phyloP scores from a whole-genome alignment of 2,329 filamentous ascomycete species.

The Fusarium odoratissimum region DNA sequence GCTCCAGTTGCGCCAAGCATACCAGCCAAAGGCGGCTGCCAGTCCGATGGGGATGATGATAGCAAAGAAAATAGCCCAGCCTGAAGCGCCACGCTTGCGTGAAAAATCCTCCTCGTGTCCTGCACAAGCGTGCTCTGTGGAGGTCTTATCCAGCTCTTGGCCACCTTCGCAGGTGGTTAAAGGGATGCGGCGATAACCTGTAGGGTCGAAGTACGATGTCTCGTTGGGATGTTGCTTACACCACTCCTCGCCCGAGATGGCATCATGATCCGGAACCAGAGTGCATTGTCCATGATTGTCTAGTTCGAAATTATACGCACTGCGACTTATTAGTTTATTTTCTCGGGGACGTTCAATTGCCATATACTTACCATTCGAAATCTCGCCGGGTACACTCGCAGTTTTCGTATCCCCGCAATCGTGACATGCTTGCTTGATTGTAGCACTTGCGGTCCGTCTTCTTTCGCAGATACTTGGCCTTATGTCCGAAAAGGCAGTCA shows the following conservation, averaged over 20 bases:
- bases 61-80: conserved; percentile 84
- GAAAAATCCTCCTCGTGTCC: conserved; percentile 86
- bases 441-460: conserved; percentile 82
- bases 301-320: conserved; percentile 93
- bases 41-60: conserved; percentile 79
- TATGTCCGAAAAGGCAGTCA: conserved; percentile 92
- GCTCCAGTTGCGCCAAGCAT: conserved; percentile 85
- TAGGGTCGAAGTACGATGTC: conserved; percentile 84
- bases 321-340: conserved; percentile 51
- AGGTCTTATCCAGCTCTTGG: conserved; percentile 76
- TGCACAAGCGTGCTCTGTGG: conserved; percentile 69
- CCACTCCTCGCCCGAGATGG: conserved; percentile 63
- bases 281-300: conserved; percentile 80
- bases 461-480: conserved; percentile 91
- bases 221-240: conserved; percentile 72
- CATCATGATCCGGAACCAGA: conserved; percentile 78
- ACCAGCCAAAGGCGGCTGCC: conserved; percentile 82
- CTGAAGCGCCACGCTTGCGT: conserved; percentile 75
- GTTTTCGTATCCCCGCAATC: conserved; percentile 78
- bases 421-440: conserved; percentile 78
- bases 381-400: conserved; percentile 87
- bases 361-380: conserved; percentile 83
- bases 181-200: conserved; percentile 89
- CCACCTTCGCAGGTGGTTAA: conserved; percentile 88
- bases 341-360: neutral